Evolutionary conservation across 495 filamentous ascomycete species (phyloP).

Genomic region (Penicillium chermesinum): DNA sequence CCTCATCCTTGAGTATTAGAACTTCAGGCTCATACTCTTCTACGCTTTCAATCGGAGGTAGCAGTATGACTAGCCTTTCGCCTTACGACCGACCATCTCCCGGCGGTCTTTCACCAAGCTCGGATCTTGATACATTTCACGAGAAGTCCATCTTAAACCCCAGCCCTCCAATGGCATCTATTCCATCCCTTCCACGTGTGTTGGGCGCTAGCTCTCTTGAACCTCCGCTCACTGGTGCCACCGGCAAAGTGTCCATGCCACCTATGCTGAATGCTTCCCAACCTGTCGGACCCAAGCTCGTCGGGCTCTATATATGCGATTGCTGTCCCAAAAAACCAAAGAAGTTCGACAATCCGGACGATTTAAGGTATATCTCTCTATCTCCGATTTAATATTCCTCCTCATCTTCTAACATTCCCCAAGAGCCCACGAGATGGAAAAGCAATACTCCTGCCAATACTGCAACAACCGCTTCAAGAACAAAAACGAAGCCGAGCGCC

Average conservation of each 20-base stretch:
- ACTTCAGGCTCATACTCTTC: slow-evolving; percentile 71
- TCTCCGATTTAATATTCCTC: neutral
- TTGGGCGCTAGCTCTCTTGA: slow-evolving; percentile 24
- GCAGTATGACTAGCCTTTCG: slow-evolving; percentile 66
- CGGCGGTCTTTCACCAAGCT: slow-evolving; percentile 62
- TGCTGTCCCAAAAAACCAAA: slow-evolving; percentile 99
- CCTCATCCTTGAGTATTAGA: slow-evolving; percentile 63
- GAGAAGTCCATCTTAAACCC: slow-evolving; percentile 50
- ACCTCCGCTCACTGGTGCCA: slow-evolving; percentile 23
- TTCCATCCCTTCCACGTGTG: slow-evolving; percentile 21
- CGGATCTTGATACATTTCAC: slow-evolving; percentile 44
- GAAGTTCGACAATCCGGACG: slow-evolving; percentile 84
- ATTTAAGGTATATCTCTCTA: slow-evolving; percentile 67
- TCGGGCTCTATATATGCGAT: slow-evolving; percentile 73
- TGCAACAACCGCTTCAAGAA: slow-evolving; percentile 98
- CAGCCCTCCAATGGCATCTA: slow-evolving; percentile 50
- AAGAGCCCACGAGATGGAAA: slow-evolving; percentile 83
- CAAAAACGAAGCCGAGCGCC: slow-evolving; percentile 97
- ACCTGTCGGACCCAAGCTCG: slow-evolving; percentile 28
- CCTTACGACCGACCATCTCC: slow-evolving; percentile 72
- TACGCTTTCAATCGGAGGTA: slow-evolving; percentile 60
- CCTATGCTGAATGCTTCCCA: slow-evolving; percentile 28
- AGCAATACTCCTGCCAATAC: slow-evolving; percentile 89
- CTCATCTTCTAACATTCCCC: slow-evolving; percentile 3
- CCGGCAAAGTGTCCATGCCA: slow-evolving; percentile 42